These are phyloP conservation scores for Exsudoporus floridanus DNA, from an alignment of 1,284 basidiomycete species.

Conservation along the genomic window DNA sequence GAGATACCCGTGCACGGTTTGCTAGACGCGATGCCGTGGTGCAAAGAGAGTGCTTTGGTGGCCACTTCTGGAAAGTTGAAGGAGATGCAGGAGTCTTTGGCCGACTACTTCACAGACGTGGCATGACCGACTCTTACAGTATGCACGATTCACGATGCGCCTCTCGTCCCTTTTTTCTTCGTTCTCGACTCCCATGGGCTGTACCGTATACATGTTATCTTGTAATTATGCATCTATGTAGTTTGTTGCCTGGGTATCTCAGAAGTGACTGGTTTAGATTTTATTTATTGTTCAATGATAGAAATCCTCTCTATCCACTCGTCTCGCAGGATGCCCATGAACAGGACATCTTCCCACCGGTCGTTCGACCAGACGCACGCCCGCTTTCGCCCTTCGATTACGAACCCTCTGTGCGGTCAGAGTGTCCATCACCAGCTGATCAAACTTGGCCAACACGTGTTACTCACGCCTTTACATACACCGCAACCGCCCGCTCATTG, in stretches of 20 bases:
- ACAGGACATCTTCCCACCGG: slow-evolving; percentile 30
- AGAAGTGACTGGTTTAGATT: neutral
- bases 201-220: slow-evolving; percentile 6
- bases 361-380: slow-evolving; percentile 31
- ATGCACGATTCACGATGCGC: neutral
- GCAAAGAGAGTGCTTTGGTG: slow-evolving; percentile 34
- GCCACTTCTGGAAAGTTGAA: slow-evolving; percentile 38
- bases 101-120: slow-evolving; percentile 40
- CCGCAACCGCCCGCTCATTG: slow-evolving; percentile 33
- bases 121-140: slow-evolving; percentile 11
- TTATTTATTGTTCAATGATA: slow-evolving; percentile 21
- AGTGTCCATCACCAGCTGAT: neutral
- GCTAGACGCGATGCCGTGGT: slow-evolving; percentile 42
- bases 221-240: slow-evolving; percentile 9
- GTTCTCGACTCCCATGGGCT: neutral
- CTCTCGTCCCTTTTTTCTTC: neutral
- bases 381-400: slow-evolving; percentile 34
- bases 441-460: neutral
- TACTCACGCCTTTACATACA: slow-evolving; percentile 39
- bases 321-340: slow-evolving; percentile 35
- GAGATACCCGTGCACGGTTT: slow-evolving; percentile 41
- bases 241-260: slow-evolving; percentile 7
- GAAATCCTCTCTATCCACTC: slow-evolving; percentile 32
- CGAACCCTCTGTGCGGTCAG: slow-evolving; percentile 26
- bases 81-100: slow-evolving; percentile 40